Evolutionary conservation across 148 eudicot species (phyloP).

Genomic region (Linanthus parryae): DNA sequence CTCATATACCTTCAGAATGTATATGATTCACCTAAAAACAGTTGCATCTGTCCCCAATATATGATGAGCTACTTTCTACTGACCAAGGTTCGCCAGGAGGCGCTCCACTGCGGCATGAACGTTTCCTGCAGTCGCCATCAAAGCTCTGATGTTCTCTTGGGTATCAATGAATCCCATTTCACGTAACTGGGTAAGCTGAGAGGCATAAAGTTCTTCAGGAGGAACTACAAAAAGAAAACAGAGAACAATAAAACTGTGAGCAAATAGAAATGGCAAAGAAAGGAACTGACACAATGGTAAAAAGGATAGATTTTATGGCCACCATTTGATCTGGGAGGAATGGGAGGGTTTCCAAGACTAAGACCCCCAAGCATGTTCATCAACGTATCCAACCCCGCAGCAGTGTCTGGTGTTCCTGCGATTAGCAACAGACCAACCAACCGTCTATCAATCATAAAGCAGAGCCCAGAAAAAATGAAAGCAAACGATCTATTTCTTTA

Average conservation of each 20-base stretch:
- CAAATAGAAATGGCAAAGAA: neutral
- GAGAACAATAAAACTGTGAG: neutral
- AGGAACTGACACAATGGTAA: neutral
- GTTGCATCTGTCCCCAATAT: no score
- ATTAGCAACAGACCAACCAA: neutral
- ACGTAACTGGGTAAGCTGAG: constrained; percentile 82
- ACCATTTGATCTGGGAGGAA: constrained; percentile 28
- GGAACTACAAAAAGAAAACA: constrained; percentile 44
- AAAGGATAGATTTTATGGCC: neutral
- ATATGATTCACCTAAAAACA: no score
- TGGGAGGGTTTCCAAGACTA: constrained; percentile 25
- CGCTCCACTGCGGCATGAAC: constrained; percentile 96
- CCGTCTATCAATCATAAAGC: neutral
- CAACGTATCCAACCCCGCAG: constrained; percentile 34
- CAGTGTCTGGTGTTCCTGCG: constrained; percentile 16
- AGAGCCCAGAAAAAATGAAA: neutral
- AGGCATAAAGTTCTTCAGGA: constrained; percentile 89
- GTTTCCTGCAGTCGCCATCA: constrained; percentile 79
- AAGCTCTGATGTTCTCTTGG: constrained; percentile 79
- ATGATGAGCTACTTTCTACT: no score
- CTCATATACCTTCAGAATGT: no score
- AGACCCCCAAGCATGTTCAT: constrained; percentile 51
- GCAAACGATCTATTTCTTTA: neutral
- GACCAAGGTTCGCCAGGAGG: constrained; percentile 73
- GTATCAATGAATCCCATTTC: constrained; percentile 97